Conservation (phyloP, 768 basidiomycete species). For the Polyporus arcularius region DNA sequence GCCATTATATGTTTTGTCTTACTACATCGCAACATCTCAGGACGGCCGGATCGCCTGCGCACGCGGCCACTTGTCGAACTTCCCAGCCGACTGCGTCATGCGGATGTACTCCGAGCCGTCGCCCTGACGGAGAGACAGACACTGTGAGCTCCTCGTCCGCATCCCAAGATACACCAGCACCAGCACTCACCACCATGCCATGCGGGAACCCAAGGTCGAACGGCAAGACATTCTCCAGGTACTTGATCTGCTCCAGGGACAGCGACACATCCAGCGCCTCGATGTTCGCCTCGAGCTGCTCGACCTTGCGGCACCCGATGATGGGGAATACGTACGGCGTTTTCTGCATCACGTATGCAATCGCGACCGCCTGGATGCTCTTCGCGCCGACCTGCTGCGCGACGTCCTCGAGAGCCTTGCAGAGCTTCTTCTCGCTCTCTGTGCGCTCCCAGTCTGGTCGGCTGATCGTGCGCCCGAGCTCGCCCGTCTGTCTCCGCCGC, state of each 20-base stretch:
- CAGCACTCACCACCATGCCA: slow-evolving; percentile 23
- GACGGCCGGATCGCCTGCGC: slow-evolving; percentile 19
- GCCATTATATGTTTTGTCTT: no score
- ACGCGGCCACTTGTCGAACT: slow-evolving; percentile 30
- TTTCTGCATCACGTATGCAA: slow-evolving; percentile 58
- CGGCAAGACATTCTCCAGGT: slow-evolving; percentile 42
- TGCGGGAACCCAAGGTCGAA: slow-evolving; percentile 51
- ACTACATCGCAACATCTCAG: neutral
- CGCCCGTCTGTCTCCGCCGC: slow-evolving; percentile 25
- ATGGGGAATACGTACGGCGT: slow-evolving; percentile 42
- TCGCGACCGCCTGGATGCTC: slow-evolving; percentile 38
- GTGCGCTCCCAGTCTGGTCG: slow-evolving; percentile 45
- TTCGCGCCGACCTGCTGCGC: slow-evolving; percentile 47
- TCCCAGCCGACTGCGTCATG: slow-evolving; percentile 17
- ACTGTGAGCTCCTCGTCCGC: neutral
- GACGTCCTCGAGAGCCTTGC: slow-evolving; percentile 50
- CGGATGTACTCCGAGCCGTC: slow-evolving; percentile 21
- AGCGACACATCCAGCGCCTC: slow-evolving; percentile 50
- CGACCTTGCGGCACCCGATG: slow-evolving; percentile 52
- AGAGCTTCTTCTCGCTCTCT: slow-evolving; percentile 44
- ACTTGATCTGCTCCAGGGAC: slow-evolving; percentile 44
- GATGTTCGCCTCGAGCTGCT: slow-evolving; percentile 50
- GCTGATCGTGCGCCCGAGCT: slow-evolving; percentile 34
- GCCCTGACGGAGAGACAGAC: slow-evolving; percentile 15
- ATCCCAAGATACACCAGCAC: neutral